Base-by-base conservation (phyloP, 2,329 filamentous ascomycete species). In the Pseudogymnoascus sp. region DNA sequence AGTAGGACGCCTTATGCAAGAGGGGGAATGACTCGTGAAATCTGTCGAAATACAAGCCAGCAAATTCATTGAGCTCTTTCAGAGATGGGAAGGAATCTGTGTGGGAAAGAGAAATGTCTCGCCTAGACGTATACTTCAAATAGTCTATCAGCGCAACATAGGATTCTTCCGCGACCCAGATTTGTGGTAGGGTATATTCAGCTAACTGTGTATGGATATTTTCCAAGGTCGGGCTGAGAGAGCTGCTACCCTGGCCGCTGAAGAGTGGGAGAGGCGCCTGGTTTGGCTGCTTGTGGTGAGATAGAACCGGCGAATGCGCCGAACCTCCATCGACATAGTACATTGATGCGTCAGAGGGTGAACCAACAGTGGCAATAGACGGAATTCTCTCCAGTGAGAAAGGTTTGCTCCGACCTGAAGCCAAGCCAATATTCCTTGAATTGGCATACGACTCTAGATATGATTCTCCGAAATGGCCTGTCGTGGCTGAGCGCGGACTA, bases 21-120 rank as follows among this genome's bases (percentile, higher is more conserved):
- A 63, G 59, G 2, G 62, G 62, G 12, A 63, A 63, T 18, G 18
- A 15, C 18, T 29, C 18, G 35, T 63, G 62, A 13, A 63, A 63
- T 21, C 61, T 39, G 40, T 61, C 59, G 25, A 63, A 63, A 42
- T 63, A 63, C 58, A 59, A 35, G 25, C 39, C 37, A 29, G 39
- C 59, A 36, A 61, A 61, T 61, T 35, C 39, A 35, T 61, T 61
- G 39, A 61, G 59, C 15, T 61, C 59, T 31, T 52, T 48, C 39
- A 61, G 36, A 35, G 59, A 61, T 1, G 59, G 59, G 12, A 61
- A 52, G 27, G 29, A 48, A 21, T 52, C 36, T 55, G 48, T 48
- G 27, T 27, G 9, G 2, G 59, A 36, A 4, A 52, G 12, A 18
- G 59, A 25, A 3, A 61, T 52, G 18, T 48, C 59, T 2, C 35